phyloP scores from a whole-genome alignment of 2,329 filamentous ascomycete species.

The Drechslerella coelobrocha region DNA sequence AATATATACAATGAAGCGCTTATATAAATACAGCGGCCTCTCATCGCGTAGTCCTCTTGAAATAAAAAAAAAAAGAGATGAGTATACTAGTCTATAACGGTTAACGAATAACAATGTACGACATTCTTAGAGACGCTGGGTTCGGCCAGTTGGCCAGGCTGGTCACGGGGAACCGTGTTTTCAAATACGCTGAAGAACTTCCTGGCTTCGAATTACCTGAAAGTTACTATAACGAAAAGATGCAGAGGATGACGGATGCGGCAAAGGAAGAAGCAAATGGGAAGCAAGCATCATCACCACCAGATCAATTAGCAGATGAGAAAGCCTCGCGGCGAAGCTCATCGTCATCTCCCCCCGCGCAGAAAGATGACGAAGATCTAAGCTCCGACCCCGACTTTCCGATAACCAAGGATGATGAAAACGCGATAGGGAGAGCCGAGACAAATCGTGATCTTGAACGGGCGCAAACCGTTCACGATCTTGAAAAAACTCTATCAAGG shows the following conservation, averaged over 20 bases:
- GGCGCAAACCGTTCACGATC: slow-evolving; percentile 58
- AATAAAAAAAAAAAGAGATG: slow-evolving; percentile 4
- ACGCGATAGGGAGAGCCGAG: slow-evolving; percentile 54
- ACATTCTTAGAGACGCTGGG: slow-evolving; percentile 64
- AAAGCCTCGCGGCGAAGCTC: slow-evolving; percentile 47
- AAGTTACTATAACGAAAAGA: slow-evolving; percentile 26
- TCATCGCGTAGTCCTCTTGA: neutral
- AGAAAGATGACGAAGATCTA: slow-evolving; percentile 5
- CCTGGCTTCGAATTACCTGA: slow-evolving; percentile 61
- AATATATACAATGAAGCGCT: neutral
- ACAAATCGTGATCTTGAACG: slow-evolving; percentile 58
- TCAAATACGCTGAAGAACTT: slow-evolving; percentile 69
- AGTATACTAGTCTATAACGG: neutral
- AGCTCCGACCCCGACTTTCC: slow-evolving; percentile 50
- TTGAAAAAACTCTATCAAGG: slow-evolving; percentile 62
- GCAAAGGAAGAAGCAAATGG: slow-evolving; percentile 20
- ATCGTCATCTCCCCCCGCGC: slow-evolving; percentile 13
- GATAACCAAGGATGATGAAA: slow-evolving; percentile 5
- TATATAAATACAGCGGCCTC: slow-evolving; percentile 9
- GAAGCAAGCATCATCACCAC: slow-evolving; percentile 20
- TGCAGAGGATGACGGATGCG: slow-evolving; percentile 46
- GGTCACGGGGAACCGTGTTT: slow-evolving; percentile 63
- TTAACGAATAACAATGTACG: slow-evolving; percentile 13
- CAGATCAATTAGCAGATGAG: slow-evolving; percentile 25
- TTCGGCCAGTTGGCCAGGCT: slow-evolving; percentile 68